A percentile compares a stretch with the other conserved stretches of the same genome.
Evolutionary conservation across 208 protist genomes (phyloP).

Genomic region (Wallacemonas sp.): DNA sequence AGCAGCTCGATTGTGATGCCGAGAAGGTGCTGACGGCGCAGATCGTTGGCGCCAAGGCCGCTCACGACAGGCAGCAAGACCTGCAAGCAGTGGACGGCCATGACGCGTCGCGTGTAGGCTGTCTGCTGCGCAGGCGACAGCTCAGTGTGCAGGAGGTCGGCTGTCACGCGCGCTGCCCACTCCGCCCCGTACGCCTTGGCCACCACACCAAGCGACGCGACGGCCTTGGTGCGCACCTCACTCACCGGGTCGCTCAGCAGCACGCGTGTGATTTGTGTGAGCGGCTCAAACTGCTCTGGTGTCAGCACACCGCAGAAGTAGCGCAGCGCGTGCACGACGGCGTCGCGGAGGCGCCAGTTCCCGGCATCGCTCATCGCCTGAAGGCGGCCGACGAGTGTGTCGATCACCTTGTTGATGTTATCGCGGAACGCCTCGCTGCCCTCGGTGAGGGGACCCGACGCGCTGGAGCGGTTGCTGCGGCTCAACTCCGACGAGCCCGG

Average conservation of each 20-base stretch:
- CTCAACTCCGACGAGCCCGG: constrained; percentile 8
- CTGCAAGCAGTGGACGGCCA: constrained; percentile 59
- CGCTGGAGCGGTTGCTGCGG: not conserved
- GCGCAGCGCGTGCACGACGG: constrained; percentile 41
- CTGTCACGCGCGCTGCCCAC: constrained; percentile 58
- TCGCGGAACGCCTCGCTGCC: constrained; percentile 14
- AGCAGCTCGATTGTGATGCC: constrained; percentile 49
- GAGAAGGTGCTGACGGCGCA: constrained; percentile 48
- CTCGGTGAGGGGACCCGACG: not conserved
- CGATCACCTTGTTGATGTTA: constrained; percentile 30
- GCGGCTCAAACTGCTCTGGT: constrained; percentile 47
- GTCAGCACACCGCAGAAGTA: constrained; percentile 50
- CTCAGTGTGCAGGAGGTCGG: constrained; percentile 60
- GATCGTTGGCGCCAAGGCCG: constrained; percentile 41
- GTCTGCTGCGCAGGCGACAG: constrained; percentile 18
- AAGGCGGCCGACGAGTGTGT: constrained; percentile 38
- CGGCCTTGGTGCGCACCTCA: constrained; percentile 53
- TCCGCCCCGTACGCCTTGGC: constrained; percentile 50
- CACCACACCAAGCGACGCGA: constrained; percentile 47
- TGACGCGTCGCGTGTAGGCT: constrained; percentile 53
- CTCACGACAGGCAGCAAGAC: constrained; percentile 55
- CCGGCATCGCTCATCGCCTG: constrained; percentile 50
- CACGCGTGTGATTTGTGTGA: constrained; percentile 45
- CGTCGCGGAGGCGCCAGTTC: constrained; percentile 78
- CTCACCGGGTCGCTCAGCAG: constrained; percentile 70